phyloP scores from a whole-genome alignment of 805 yeast genomes.

The Cyberlindnera americana region DNA sequence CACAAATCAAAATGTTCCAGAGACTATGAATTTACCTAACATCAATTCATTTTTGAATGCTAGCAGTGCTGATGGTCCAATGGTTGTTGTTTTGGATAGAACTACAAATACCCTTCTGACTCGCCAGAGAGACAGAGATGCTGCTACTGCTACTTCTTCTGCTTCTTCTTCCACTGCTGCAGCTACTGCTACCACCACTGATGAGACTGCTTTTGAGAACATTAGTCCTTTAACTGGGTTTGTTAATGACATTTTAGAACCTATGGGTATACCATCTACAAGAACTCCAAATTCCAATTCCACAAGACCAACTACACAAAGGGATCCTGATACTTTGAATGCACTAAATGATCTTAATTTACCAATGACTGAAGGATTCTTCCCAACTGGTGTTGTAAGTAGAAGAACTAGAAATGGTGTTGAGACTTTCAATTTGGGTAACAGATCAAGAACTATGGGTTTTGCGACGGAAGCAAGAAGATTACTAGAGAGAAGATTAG shows the following conservation, averaged over 20 bases:
- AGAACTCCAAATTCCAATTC: too few relatives aligned
- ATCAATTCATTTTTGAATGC: slow-evolving; percentile 13
- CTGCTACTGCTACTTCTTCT: not conserved
- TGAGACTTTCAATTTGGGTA: slow-evolving; percentile 18
- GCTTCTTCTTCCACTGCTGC: not conserved
- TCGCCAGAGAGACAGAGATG: not conserved
- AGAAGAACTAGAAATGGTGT: slow-evolving; percentile 25
- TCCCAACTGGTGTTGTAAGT: slow-evolving; percentile 23
- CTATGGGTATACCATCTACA: not conserved
- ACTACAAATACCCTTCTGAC: slow-evolving; percentile 17
- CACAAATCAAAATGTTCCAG: slow-evolving; percentile 11
- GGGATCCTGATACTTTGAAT: slow-evolving; percentile 12
- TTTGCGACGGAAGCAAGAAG: slow-evolving; percentile 6
- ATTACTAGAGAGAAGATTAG: slow-evolving; percentile 8
- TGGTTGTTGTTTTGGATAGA: slow-evolving; percentile 19
- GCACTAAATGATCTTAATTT: slow-evolving; percentile 11
- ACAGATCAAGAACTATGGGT: slow-evolving; percentile 5
- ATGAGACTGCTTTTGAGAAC: slow-evolving; percentile 1
- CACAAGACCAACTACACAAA: not conserved
- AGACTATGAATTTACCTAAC: slow-evolving; percentile 24
- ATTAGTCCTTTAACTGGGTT: slow-evolving; percentile 8
- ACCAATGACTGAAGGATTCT: slow-evolving; percentile 10
- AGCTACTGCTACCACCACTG: not conserved
- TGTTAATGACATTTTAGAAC: not conserved
- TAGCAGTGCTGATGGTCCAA: slow-evolving; percentile 11